A percentile compares a stretch with the other conserved stretches of the same genome.
These are phyloP conservation scores for Mycena vitilis DNA, from an alignment of 768 basidiomycete species.

Conservation along the genomic window DNA sequence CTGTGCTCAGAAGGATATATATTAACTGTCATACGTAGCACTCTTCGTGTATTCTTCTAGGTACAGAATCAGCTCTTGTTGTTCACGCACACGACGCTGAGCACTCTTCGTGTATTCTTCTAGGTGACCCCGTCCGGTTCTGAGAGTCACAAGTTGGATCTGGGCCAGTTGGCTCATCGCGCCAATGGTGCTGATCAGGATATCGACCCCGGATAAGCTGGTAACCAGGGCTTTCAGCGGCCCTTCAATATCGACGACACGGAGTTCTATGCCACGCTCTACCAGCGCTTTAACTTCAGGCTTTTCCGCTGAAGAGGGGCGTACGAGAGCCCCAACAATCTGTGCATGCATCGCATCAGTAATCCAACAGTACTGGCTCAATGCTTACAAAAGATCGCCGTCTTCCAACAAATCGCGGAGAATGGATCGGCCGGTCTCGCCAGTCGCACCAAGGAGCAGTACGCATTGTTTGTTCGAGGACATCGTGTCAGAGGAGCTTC, in stretches of 20 bases:
- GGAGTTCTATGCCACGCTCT: conserved; percentile 21
- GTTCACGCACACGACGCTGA: too few relatives aligned
- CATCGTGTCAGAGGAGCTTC: not conserved
- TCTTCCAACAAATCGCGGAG: conserved; percentile 16
- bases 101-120: too few relatives aligned
- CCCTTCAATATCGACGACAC: conserved; percentile 25
- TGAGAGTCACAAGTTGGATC: conserved; percentile 22
- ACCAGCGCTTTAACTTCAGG: conserved; percentile 10
- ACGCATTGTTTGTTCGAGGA: not conserved
- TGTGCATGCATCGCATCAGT: not conserved
- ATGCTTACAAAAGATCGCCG: conserved; percentile 8
- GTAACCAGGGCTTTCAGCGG: conserved; percentile 3
- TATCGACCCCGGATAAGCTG: conserved; percentile 20
- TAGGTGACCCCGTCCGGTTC: too few relatives aligned
- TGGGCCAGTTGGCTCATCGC: conserved; percentile 17
- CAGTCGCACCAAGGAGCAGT: conserved; percentile 30
- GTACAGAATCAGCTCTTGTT: too few relatives aligned
- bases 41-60: too few relatives aligned
- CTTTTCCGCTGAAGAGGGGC: conserved; percentile 24
- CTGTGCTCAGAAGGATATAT: too few relatives aligned
- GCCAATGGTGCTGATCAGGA: conserved; percentile 30
- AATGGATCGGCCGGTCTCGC: conserved; percentile 28
- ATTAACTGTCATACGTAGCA: too few relatives aligned
- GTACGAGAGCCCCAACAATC: conserved; percentile 27
- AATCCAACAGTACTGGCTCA: too few relatives aligned